Conservation (phyloP, 331 rosid species). For the Quercus tomentella region DNA sequence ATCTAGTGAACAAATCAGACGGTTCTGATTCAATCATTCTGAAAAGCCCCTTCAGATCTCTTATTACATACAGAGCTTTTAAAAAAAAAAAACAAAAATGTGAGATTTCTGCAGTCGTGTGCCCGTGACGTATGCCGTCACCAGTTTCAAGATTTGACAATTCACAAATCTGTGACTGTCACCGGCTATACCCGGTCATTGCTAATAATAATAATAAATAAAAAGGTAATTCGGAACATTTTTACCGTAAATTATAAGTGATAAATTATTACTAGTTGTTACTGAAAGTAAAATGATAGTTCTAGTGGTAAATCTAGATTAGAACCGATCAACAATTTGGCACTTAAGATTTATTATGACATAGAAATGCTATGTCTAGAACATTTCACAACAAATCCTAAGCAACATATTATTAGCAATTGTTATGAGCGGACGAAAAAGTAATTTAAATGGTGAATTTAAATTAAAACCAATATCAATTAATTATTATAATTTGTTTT, state of each 20-base stretch:
- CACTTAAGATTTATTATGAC: rapidly evolving
- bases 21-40: neutral
- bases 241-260: no score
- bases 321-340: rapidly evolving
- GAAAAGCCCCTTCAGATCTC: neutral
- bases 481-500: no score
- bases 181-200: no score
- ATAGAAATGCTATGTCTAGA: rapidly evolving
- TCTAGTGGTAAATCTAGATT: no score
- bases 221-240: no score
- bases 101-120: no score
- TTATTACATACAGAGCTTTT: neutral
- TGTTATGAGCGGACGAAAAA: rapidly evolving
- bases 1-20: neutral
- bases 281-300: no score
- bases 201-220: no score
- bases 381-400: no score
- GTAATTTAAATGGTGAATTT: rapidly evolving
- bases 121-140: no score
- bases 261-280: rapidly evolving
- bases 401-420: rapidly evolving
- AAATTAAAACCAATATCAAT: no score
- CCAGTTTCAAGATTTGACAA: neutral
- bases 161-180: neutral
- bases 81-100: neutral